Percentiles rank a stretch among this genome's conserved stretches.
phyloP scores from a whole-genome alignment of 345 rosid species.

The Populus alba region DNA sequence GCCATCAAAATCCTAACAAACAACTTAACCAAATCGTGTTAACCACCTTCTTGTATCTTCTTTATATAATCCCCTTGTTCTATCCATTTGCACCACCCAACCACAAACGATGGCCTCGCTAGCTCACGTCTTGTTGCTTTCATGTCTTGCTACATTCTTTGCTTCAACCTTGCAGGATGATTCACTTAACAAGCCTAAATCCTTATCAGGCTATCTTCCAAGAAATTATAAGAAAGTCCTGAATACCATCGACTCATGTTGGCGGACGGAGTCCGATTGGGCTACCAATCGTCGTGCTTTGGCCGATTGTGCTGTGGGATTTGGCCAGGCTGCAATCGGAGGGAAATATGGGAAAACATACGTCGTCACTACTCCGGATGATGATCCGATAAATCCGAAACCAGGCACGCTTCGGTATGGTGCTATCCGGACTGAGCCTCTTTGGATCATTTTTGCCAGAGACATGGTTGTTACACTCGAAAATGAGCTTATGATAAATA shows the following conservation, averaged over 20 bases:
- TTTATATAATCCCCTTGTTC: neutral
- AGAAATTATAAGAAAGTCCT: neutral
- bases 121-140: no score
- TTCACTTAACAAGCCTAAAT: neutral
- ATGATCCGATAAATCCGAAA: conserved; percentile 23
- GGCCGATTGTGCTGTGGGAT: conserved; percentile 25
- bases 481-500: conserved; percentile 26
- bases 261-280: conserved; percentile 22
- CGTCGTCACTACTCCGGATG: conserved; percentile 14
- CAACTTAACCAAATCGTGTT: neutral
- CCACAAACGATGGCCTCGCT: conserved; percentile 7
- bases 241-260: conserved; percentile 26
- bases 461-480: conserved; percentile 21
- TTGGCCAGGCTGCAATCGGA: conserved; percentile 23
- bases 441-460: conserved; percentile 22
- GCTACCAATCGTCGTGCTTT: conserved; percentile 16
- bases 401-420: conserved; percentile 28
- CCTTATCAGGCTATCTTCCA: conserved; percentile 10
- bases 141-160: neutral
- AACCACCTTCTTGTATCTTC: neutral
- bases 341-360: conserved; percentile 21
- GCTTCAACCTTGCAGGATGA: neutral
- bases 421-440: conserved; percentile 19
- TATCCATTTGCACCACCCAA: neutral
- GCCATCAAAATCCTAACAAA: neutral